A percentile compares a stretch with the other conserved stretches of the same genome.
Evolutionary conservation across 768 basidiomycete species (phyloP).

Genomic region (Galerina marginata): DNA sequence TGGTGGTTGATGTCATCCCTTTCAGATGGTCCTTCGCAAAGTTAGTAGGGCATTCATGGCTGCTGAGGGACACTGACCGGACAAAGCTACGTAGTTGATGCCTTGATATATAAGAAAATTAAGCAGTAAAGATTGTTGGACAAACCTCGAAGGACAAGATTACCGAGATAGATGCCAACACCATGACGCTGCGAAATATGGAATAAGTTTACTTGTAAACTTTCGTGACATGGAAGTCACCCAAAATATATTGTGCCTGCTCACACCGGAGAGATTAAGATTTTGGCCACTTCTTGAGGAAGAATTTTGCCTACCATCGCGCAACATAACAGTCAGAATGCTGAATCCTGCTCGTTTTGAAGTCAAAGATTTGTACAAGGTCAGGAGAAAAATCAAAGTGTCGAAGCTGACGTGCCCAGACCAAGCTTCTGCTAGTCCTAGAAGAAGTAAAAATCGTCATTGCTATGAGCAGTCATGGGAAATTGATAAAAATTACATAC

Average conservation of each 20-base stretch:
- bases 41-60: background rate
- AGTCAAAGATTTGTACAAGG: background rate
- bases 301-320: background rate
- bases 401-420: background rate
- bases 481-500: too few relatives aligned
- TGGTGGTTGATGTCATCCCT: background rate
- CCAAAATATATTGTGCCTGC: conserved; percentile 9
- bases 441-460: background rate
- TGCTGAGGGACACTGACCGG: background rate
- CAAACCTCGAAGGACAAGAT: background rate
- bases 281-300: too few relatives aligned
- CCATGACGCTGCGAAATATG: background rate
- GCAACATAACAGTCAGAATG: background rate
- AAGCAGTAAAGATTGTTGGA: background rate
- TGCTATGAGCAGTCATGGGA: too few relatives aligned
- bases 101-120: background rate
- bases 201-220: background rate
- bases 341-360: background rate
- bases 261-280: background rate
- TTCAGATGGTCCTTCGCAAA: background rate
- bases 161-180: conserved; percentile 1
- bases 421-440: conserved; percentile 2
- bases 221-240: background rate
- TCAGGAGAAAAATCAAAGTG: background rate
- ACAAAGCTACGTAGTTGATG: background rate